Conservation (phyloP, 768 basidiomycete genomes). For the Suillus cothurnatus region DNA sequence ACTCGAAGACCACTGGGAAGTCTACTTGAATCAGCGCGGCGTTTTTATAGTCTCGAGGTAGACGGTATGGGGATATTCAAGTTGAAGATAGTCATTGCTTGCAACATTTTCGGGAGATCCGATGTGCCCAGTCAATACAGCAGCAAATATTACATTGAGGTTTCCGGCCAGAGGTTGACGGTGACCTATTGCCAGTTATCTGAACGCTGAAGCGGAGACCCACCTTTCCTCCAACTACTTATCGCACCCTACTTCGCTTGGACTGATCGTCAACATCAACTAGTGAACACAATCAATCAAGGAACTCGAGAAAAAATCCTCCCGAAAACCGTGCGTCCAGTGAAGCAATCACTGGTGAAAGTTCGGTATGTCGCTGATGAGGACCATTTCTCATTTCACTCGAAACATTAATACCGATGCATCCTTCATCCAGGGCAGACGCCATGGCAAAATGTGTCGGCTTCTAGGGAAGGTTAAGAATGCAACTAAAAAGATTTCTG, state of each 20-base stretch:
- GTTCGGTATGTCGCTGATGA: neutral
- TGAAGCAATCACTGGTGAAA: too few relatives aligned
- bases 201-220: neutral
- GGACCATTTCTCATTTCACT: neutral
- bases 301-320: neutral
- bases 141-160: neutral
- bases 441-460: neutral
- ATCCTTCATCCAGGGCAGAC: neutral
- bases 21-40: too few relatives aligned
- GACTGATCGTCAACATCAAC: neutral
- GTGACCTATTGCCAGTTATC: neutral
- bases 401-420: neutral
- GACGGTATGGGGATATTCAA: too few relatives aligned
- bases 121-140: too few relatives aligned
- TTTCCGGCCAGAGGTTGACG: neutral
- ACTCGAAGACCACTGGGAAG: too few relatives aligned
- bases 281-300: neutral
- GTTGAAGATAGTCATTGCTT: too few relatives aligned
- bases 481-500: neutral
- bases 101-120: too few relatives aligned
- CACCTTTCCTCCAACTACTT: neutral
- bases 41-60: too few relatives aligned
- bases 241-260: neutral
- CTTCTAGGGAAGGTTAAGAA: neutral
- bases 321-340: neutral